Base-by-base conservation (phyloP, 169 alveolate genomes). In the Plasmodium billcollinsi region DNA sequence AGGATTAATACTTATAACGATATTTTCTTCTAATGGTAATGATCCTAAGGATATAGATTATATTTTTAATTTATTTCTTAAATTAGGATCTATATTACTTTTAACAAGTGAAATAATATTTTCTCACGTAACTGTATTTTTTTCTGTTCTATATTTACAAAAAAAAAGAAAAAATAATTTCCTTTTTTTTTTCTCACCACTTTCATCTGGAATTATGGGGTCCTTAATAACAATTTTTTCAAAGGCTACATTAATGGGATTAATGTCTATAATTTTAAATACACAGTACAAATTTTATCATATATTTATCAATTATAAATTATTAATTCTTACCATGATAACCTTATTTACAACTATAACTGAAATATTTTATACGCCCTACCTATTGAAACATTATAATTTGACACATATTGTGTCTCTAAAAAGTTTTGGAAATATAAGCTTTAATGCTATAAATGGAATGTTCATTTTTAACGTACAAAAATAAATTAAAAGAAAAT, bases 131-230 rank as follows among this genome's bases (percentile, higher is more conserved):
- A 45, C 59, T 18, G 88, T 45, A 0, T 12, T 58, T 9, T 33
- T 58, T 21, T 73, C 88, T 3, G 12, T 73, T 47, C 2, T 47
- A 45, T 63, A 73, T 62, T 58, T 73, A 20, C 29, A 66, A 45
- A 58, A 58, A 47, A 39, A 47, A 47, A 73, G 26, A n/a, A 43
- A 45, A 5, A 20, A 45, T 43, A 47, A 15, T 73, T 73, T 73
- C 26, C 59, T 73, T 29, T 73, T 29, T 43, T 52, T 73, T 15
- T 73, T 52, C 21, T 54, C 88, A 33, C 88, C 88, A 1, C 47
- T 73, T 18, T 73, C 66, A 45, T 73, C 88, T 29, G 88, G 88
- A 26, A 73, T 47, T 9, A 54, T 73, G 71, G 88, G 88, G n/a
- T 73, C 88, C 9, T 9, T 73, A 63, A 15, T 52, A 14, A 56